phyloP scores from a whole-genome alignment of 2,329 filamentous ascomycete species.

The Rutstroemia sp. region DNA sequence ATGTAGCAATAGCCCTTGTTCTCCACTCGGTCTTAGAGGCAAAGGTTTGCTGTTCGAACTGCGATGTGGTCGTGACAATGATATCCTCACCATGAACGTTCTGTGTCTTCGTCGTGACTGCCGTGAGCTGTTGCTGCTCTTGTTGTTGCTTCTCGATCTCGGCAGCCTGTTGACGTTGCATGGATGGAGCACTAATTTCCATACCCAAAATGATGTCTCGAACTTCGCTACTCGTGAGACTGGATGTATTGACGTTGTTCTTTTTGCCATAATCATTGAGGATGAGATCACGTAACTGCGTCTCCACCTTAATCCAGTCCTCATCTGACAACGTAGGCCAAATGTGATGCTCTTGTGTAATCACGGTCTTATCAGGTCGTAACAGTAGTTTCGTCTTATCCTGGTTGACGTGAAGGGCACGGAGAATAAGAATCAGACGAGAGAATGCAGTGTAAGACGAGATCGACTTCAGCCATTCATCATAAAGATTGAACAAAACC shows the following conservation, averaged over 20 bases:
- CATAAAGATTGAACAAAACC: constrained; percentile 98
- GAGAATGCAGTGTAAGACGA: constrained; percentile 99
- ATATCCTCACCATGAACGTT: constrained; percentile 97
- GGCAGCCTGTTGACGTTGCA: constrained; percentile 96
- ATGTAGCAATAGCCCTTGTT: constrained; percentile 91
- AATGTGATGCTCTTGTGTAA: constrained; percentile 97
- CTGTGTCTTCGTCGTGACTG: constrained; percentile 96
- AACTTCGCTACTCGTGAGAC: constrained; percentile 92
- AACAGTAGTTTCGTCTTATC: constrained; percentile 97
- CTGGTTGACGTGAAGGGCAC: constrained; percentile 92
- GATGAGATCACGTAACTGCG: constrained; percentile 89
- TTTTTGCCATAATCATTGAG: constrained; percentile 99
- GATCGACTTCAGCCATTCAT: constrained; percentile 97
- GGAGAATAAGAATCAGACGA: constrained; percentile 83
- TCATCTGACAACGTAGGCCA: constrained; percentile 94
- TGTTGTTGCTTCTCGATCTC: constrained; percentile 99
- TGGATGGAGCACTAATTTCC: constrained; percentile 96
- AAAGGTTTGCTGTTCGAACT: constrained; percentile 96
- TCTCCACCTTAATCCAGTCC: constrained; percentile 99
- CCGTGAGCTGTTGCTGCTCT: constrained; percentile 92
- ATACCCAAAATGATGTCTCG: constrained; percentile 98
- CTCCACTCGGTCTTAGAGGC: constrained; percentile 99
- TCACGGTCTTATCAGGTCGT: constrained; percentile 93
- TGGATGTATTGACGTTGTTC: constrained; percentile 98
- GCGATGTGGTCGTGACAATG: constrained; percentile 94